These are phyloP conservation scores for Trichoderma semiorbis DNA, from an alignment of 2,329 filamentous ascomycete genomes.

Conservation along the genomic window DNA sequence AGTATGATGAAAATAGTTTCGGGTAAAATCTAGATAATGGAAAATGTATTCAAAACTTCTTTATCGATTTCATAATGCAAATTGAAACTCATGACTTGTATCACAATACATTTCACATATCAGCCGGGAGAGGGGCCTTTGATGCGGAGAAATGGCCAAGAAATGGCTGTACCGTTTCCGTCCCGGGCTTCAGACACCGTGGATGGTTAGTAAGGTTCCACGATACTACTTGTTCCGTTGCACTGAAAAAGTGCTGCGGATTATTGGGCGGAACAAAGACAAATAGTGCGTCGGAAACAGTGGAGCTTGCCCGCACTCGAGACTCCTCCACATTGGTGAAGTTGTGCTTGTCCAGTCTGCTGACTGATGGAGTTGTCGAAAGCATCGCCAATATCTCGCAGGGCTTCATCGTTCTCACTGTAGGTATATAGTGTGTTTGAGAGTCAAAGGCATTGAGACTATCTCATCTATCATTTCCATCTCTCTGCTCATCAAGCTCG, in stretches of 20 bases:
- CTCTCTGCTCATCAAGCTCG: neutral
- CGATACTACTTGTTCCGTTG: neutral
- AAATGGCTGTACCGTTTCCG: conserved; percentile 4
- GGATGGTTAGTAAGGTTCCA: neutral
- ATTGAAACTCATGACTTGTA: neutral
- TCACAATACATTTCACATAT: neutral
- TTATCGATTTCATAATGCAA: neutral
- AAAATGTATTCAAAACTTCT: neutral
- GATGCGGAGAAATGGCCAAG: neutral
- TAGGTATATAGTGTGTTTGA: conserved; percentile 8
- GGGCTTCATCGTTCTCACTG: neutral
- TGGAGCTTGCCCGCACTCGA: conserved; percentile 9
- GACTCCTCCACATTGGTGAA: neutral
- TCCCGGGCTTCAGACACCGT: neutral
- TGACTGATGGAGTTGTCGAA: neutral
- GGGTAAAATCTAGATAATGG: neutral
- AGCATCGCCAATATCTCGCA: neutral
- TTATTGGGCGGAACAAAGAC: neutral
- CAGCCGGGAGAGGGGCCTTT: neutral
- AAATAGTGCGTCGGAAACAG: conserved; percentile 13
- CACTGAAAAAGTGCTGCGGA: neutral
- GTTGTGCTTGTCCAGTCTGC: neutral
- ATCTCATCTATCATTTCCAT: neutral
- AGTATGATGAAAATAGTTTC: neutral
- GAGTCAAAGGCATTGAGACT: neutral